Evolutionary conservation across 805 yeast species (phyloP).

Genomic region (Saccharomycopsis microspora): DNA sequence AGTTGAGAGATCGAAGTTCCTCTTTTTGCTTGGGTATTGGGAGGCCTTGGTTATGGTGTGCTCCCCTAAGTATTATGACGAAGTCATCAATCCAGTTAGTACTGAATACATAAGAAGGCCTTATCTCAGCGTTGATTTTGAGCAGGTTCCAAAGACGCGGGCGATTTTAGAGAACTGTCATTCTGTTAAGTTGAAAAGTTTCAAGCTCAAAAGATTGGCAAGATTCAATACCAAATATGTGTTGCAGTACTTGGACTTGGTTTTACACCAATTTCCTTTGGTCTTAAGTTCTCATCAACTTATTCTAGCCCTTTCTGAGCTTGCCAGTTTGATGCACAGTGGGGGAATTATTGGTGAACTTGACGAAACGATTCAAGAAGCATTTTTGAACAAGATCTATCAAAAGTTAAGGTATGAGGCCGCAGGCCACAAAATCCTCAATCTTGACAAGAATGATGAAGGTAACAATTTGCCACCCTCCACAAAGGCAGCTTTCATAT

Average conservation of each 20-base stretch:
- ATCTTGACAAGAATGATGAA: neutral
- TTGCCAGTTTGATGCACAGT: conserved; percentile 4
- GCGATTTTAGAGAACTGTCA: conserved; percentile 12
- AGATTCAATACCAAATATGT: conserved; percentile 1
- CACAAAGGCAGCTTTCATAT: conserved; percentile 5
- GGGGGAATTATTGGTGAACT: conserved; percentile 8
- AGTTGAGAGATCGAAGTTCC: conserved; percentile 6
- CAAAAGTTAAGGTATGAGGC: conserved; percentile 1
- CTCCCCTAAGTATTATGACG: conserved; percentile 6
- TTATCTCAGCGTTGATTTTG: conserved; percentile 10
- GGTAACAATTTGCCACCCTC: conserved; percentile 4
- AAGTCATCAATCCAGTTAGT: conserved; percentile 7
- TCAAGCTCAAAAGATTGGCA: conserved; percentile 10
- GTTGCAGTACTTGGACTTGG: conserved; percentile 3
- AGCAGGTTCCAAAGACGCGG: conserved; percentile 3
- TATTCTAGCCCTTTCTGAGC: conserved; percentile 2
- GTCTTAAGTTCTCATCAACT: conserved; percentile 13
- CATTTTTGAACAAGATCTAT: conserved; percentile 2
- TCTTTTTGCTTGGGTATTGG: conserved; percentile 13
- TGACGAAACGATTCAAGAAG: conserved; percentile 4
- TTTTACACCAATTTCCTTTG: conserved; percentile 13
- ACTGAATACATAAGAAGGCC: conserved; percentile 12
- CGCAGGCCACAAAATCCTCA: conserved; percentile 1
- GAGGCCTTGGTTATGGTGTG: conserved; percentile 8
- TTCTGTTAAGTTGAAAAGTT: conserved; percentile 10